These are phyloP conservation scores for Lentinula raphanica DNA, from an alignment of 768 basidiomycete genomes.

Conservation along the genomic window DNA sequence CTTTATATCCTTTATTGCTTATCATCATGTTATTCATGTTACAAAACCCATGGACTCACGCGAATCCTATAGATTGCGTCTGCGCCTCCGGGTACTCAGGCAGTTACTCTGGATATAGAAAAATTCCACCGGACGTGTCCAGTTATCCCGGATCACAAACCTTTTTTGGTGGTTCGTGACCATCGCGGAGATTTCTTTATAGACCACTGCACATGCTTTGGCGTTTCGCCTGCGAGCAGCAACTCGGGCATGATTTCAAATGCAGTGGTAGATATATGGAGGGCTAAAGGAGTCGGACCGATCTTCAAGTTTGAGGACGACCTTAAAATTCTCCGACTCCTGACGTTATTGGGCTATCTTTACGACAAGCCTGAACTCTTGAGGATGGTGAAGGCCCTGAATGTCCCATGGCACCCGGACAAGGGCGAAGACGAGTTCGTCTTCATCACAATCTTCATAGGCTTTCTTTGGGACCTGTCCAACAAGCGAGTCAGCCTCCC, in stretches of 20 bases:
- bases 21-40: too few relatives aligned
- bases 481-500: too few relatives aligned
- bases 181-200: constrained; percentile 19
- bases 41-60: neutral
- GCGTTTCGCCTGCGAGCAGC: constrained; percentile 22
- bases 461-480: too few relatives aligned
- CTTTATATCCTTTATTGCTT: too few relatives aligned
- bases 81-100: constrained; percentile 25
- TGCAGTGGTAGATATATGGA: constrained; percentile 24
- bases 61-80: constrained; percentile 11
- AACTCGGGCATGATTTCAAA: constrained; percentile 26
- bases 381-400: too few relatives aligned
- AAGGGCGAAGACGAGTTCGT: too few relatives aligned
- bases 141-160: constrained; percentile 25
- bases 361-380: too few relatives aligned
- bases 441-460: too few relatives aligned
- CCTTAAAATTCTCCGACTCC: constrained; percentile 16
- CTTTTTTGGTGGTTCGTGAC: constrained; percentile 25
- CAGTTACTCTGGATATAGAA: constrained; percentile 25
- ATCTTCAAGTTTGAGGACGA: constrained; percentile 22
- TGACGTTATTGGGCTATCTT: constrained; percentile 9
- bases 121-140: constrained; percentile 31
- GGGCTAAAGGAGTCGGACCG: constrained; percentile 11
- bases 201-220: constrained; percentile 27
- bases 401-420: too few relatives aligned